Base-by-base conservation (phyloP, 164 flowering plant species). In the Macadamia integrifolia region DNA sequence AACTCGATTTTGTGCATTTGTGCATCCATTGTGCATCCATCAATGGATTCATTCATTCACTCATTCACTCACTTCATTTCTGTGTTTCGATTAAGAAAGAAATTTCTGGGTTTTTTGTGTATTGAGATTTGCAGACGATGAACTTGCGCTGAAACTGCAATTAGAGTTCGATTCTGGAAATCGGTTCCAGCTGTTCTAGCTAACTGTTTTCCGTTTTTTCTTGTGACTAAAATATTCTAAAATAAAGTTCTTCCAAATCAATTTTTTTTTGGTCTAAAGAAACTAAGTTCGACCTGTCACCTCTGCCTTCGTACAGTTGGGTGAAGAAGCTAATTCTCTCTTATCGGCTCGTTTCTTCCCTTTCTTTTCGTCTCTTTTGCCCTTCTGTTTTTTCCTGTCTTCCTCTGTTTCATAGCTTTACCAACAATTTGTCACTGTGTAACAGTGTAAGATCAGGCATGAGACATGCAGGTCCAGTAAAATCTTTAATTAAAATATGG, bases 271-370 rank as follows among this genome's bases (percentile, higher is more conserved):
- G 40, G 17, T 48, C 17, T 28, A 48, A 12, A 2, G 44, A 57
- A 70, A 56, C 61, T 6, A 63, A 55, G 9, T 35, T 59, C 43
- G 65, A 71, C 65, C 60, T 66, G 60, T 66, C 74, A 66, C 60
- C 43, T 52, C 60, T 71, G 48, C 10, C 69, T 58, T 32, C 60
- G 43, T 31, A 68, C 64, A 60, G 58, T 60, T 65, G 73, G 53
- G 53, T 49, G 69, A 50, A 65, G 65, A 65, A 65, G 67, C 65
- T 68, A 58, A 68, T 62, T 48, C 60, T 63, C 58, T 66, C 66
- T 72, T 66, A 58, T 64, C 68, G 31, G 14, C 52, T 55, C 17
- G 48, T 64, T 64, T 66, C 40, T 48, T 64, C 31, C 60, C 2
- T 61, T 46, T 64, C 60, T 61, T 28, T 69, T 62, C 60, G 48